These are phyloP conservation scores for Trametes sp. DNA, from an alignment of 1,284 basidiomycete species.

Conservation along the genomic window DNA sequence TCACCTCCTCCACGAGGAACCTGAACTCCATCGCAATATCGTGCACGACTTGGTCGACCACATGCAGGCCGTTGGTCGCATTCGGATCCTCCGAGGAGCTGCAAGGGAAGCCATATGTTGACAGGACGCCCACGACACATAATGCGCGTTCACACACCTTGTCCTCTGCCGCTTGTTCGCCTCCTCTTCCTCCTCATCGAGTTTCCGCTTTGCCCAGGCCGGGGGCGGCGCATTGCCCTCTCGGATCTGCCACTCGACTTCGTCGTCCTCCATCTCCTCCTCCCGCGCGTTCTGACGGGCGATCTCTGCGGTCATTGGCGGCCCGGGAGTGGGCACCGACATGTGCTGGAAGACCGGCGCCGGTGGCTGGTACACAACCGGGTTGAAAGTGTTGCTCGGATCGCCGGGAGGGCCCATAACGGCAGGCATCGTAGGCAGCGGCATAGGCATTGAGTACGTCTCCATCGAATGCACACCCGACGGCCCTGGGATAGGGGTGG, in stretches of 20 bases:
- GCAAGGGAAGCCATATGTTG: neutral
- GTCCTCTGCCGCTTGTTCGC: slow-evolving; percentile 38
- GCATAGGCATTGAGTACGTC: slow-evolving; percentile 32
- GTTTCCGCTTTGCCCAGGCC: slow-evolving; percentile 68
- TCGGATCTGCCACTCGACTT: slow-evolving; percentile 67
- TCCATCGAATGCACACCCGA: slow-evolving; percentile 33
- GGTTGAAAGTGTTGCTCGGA: slow-evolving; percentile 21
- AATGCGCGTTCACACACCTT: slow-evolving; percentile 36
- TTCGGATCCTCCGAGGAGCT: slow-evolving; percentile 17
- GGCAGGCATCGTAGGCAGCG: slow-evolving; percentile 26
- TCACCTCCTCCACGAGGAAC: slow-evolving; percentile 76
- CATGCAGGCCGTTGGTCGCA: slow-evolving; percentile 49
- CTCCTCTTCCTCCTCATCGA: slow-evolving; percentile 46
- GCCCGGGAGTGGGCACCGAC: slow-evolving; percentile 25
- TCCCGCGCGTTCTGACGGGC: slow-evolving; percentile 42
- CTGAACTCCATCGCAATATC: slow-evolving; percentile 70
- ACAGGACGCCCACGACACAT: no score
- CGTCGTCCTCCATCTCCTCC: slow-evolving; percentile 62
- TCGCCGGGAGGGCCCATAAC: slow-evolving; percentile 26
- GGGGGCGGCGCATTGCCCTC: slow-evolving; percentile 69
- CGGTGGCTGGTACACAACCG: slow-evolving; percentile 29
- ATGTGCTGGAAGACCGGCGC: slow-evolving; percentile 32
- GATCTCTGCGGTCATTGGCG: slow-evolving; percentile 34
- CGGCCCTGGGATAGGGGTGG: slow-evolving; percentile 15
- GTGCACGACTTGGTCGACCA: slow-evolving; percentile 65